These are phyloP conservation scores for Neocucurbitaria cava DNA, from an alignment of 2,329 filamentous ascomycete genomes.

Conservation along the genomic window DNA sequence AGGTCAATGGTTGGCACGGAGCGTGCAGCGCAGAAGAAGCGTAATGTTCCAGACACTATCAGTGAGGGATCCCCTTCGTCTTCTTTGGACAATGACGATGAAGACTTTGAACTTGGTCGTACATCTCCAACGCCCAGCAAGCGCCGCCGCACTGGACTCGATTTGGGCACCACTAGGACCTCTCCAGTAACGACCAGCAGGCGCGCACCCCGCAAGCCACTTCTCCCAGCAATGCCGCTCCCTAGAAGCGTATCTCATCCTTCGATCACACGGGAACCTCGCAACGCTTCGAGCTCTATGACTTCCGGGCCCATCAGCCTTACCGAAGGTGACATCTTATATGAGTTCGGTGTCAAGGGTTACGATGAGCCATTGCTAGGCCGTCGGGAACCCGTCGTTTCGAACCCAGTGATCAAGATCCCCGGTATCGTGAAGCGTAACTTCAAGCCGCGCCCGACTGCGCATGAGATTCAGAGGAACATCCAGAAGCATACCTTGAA, in stretches of 20 bases:
- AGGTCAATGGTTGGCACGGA: conserved; percentile 6
- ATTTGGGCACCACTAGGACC: conserved; percentile 11
- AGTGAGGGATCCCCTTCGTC: conserved; percentile 9
- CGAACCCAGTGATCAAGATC: conserved; percentile 13
- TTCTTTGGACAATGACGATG: conserved; percentile 4
- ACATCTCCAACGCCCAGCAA: conserved; percentile 16
- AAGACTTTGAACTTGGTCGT: conserved; percentile 11
- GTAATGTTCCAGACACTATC: background rate
- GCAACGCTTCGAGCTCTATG: background rate
- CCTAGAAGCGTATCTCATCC: background rate
- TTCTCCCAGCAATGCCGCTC: background rate
- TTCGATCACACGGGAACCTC: background rate
- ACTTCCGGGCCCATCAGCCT: background rate
- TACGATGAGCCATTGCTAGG: conserved; percentile 24
- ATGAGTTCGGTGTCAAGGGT: conserved; percentile 4
- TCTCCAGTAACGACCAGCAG: conserved; percentile 1
- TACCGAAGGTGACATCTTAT: background rate
- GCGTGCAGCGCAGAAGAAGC: conserved; percentile 6
- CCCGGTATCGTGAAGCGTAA: conserved; percentile 10
- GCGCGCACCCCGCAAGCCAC: conserved; percentile 2
- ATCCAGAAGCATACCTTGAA: conserved; percentile 1
- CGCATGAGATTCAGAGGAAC: conserved; percentile 2
- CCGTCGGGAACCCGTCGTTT: conserved; percentile 13
- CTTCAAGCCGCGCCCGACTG: conserved; percentile 5
- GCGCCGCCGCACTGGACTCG: conserved; percentile 11